These are phyloP conservation scores for Phytophthora quininea DNA, from an alignment of 352 stramenopile genomes.

Conservation along the genomic window DNA sequence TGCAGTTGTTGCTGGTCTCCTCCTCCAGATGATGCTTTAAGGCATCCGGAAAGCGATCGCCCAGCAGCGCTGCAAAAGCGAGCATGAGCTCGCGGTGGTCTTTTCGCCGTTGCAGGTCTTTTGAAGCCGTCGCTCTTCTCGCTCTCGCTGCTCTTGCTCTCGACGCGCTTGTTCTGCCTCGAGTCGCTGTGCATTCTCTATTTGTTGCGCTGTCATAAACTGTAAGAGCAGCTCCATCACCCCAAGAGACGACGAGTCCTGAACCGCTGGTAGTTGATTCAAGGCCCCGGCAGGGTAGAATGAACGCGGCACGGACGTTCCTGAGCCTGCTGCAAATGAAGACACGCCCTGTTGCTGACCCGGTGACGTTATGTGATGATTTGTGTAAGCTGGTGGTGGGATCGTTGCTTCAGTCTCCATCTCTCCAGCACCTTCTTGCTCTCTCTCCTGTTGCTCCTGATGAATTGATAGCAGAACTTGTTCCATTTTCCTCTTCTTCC, in stretches of 20 bases:
- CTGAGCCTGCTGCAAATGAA: background rate
- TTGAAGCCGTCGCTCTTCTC: conserved; percentile 35
- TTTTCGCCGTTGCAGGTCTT: conserved; percentile 36
- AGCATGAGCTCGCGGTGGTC: conserved; percentile 67
- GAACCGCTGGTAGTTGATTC: background rate
- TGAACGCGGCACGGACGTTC: background rate
- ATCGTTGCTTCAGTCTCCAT: too few relatives aligned
- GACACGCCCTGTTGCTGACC: too few relatives aligned
- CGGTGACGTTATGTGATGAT: too few relatives aligned
- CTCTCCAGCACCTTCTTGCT: conserved; percentile 8
- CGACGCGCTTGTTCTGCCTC: conserved; percentile 43
- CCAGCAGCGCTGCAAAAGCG: conserved; percentile 50
- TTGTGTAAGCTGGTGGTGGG: too few relatives aligned
- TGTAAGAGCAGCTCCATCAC: conserved; percentile 61
- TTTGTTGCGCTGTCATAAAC: conserved; percentile 60
- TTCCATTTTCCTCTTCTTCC: conserved; percentile 71
- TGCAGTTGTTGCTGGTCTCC: conserved; percentile 1
- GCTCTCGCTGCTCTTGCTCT: conserved; percentile 29
- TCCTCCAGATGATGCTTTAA: conserved; percentile 44
- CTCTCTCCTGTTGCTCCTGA: conserved; percentile 48
- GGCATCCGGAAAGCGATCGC: conserved; percentile 48
- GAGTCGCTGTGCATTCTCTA: conserved; percentile 38
- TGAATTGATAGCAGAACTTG: conserved; percentile 57
- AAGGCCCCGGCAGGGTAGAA: conserved; percentile 1
- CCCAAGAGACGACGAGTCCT: conserved; percentile 27